These are phyloP conservation scores for Trametes punicea DNA, from an alignment of 768 basidiomycete genomes.

Conservation along the genomic window DNA sequence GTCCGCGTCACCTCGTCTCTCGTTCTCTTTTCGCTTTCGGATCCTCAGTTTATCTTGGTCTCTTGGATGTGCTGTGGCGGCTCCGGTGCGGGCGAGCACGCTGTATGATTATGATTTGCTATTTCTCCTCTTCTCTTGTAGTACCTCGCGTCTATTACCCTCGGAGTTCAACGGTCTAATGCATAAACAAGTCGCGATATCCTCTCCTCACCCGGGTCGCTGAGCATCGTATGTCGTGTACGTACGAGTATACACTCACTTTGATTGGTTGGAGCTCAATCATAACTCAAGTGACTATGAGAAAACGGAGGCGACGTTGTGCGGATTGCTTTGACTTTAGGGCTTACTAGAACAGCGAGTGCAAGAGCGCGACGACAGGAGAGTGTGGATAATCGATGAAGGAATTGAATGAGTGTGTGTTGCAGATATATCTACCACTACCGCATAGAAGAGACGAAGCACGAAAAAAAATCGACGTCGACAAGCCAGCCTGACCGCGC, in stretches of 20 bases:
- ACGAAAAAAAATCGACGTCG: background rate
- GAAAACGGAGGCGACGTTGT: background rate
- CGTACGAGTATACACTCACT: no score
- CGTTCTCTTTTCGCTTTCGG: background rate
- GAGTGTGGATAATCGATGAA: background rate
- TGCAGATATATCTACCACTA: background rate
- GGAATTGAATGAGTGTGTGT: background rate
- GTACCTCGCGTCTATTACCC: background rate
- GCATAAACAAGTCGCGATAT: no score
- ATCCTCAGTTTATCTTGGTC: background rate
- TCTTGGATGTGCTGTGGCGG: background rate
- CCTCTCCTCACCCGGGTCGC: no score
- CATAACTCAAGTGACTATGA: no score
- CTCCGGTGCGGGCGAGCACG: background rate
- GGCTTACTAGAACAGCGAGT: background rate
- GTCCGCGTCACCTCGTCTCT: background rate
- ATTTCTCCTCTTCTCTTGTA: constrained; percentile 1
- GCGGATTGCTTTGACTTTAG: background rate
- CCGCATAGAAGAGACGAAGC: background rate
- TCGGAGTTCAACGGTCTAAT: background rate
- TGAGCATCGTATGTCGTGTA: no score
- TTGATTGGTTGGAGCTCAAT: no score
- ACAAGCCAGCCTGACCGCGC: constrained; percentile 9
- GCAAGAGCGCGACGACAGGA: background rate
- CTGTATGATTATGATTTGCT: constrained; percentile 11